Evolutionary conservation across 495 filamentous ascomycete genomes (phyloP), one percentile per base, ranked within the genome.

Genomic region (Tuber melanosporum): DNA sequence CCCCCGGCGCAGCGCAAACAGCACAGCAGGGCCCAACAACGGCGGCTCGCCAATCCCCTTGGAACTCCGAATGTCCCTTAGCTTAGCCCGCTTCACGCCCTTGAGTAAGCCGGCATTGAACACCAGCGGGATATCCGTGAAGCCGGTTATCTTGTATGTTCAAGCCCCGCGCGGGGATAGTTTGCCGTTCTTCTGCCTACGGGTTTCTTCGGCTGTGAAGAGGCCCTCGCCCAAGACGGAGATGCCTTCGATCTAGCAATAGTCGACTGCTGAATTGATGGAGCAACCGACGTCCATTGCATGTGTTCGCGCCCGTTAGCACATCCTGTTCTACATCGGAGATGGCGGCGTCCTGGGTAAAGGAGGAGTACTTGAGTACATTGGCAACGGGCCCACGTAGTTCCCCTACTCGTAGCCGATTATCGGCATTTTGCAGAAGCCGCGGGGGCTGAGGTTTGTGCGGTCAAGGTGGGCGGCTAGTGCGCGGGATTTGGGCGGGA

Each of bases 1-100:
- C 74, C 62, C 82, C 87, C n/a, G n/a, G 49, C 88, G 85, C 52
- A 90, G 85, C 9, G 88, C 88, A 79, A 86, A 86, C 22, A 86
- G 76, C 3, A 86, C 85, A 17, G 81, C 81, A 14, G 83, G 78
- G 3, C 85, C 85, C 52, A 86, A 49, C 62, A 86, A 71, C 36
- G 85, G 85, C 46, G 85, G 85, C 69, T 86, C 85, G 8, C 85
- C 85, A 49, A 86, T 84, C 7, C 85, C 85, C 74, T 86, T 86
- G 52, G 83, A 85, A 19, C 80, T 83, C 79, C 86, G 84, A 45
- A 86, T 82, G 41, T 77, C 83, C 46, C 84, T 74, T 20, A 85
- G 74, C 45, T 82, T 80, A 7, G 84, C 82, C 85, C 85, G 86
- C 9, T 73, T 72, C 32, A 84, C 75, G 2, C 73, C 83, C 57